Conservation (phyloP, 345 rosid genomes). For the Mallotus nudiflorus region DNA sequence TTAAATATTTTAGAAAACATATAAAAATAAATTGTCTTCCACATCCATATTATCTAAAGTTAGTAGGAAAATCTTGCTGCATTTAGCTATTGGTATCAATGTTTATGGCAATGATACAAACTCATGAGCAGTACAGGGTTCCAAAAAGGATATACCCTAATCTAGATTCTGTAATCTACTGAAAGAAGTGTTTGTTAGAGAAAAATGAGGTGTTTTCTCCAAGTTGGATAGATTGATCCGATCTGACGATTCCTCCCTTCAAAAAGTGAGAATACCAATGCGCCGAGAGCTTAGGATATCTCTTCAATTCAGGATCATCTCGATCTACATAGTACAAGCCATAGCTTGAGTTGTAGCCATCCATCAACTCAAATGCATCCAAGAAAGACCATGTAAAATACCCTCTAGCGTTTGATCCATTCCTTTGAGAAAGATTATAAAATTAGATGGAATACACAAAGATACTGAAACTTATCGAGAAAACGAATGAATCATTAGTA, state of each 20-base stretch:
- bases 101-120: no score
- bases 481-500: not conserved
- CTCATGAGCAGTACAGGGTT: no score
- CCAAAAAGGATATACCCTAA: no score
- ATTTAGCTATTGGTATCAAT: no score
- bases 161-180: no score
- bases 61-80: no score
- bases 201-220: not conserved
- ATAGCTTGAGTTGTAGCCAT: conserved; percentile 36
- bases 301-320: conserved; percentile 40
- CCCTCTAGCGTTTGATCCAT: conserved; percentile 46
- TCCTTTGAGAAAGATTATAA: conserved; percentile 35
- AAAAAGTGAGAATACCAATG: conserved; percentile 48
- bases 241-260: conserved; percentile 28
- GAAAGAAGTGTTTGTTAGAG: not conserved
- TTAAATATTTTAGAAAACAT: no score
- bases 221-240: conserved; percentile 22
- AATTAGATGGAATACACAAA: not conserved
- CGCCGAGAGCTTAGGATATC: conserved; percentile 57
- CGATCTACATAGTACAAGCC: conserved; percentile 48
- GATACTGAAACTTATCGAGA: not conserved
- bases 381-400: conserved; percentile 53
- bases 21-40: no score
- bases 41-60: no score
- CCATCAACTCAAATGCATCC: conserved; percentile 41